Conservation (phyloP, 2,329 filamentous ascomycete genomes). For the Penicillium thymicola region DNA sequence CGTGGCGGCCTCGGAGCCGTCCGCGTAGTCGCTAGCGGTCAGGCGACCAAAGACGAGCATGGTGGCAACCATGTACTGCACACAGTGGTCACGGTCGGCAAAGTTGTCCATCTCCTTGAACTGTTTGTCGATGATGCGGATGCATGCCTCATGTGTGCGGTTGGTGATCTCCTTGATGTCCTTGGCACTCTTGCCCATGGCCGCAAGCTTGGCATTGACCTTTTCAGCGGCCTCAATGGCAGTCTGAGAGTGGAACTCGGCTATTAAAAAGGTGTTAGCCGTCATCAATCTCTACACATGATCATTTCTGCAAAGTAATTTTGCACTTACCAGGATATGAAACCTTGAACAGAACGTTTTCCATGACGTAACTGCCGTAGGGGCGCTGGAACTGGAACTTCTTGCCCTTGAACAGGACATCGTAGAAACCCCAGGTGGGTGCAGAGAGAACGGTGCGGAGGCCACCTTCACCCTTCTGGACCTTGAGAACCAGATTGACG, state of each 20-base stretch:
- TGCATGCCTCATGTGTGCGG: conserved; percentile 96
- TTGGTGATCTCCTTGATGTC: conserved; percentile 93
- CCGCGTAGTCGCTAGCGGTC: conserved; percentile 87
- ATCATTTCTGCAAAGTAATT: neutral
- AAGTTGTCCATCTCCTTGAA: conserved; percentile 99
- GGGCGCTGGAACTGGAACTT: conserved; percentile 94
- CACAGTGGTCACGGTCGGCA: conserved; percentile 97
- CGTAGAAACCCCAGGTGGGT: conserved; percentile 96
- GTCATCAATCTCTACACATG: too few species aligned
- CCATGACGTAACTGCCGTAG: conserved; percentile 99
- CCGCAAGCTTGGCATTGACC: conserved; percentile 77
- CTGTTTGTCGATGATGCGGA: conserved; percentile 99
- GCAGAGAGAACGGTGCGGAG: conserved; percentile 90
- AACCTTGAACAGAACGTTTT: conserved; percentile 99
- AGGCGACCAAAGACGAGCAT: conserved; percentile 96
- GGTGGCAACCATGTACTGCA: conserved; percentile 97
- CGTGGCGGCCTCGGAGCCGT: conserved; percentile 87
- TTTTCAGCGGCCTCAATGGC: conserved; percentile 92
- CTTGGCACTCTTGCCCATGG: conserved; percentile 81
- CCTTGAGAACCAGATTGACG: conserved; percentile 86
- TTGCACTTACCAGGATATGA: conserved; percentile 77
- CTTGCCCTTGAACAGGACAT: conserved; percentile 93
- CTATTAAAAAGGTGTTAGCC: conserved; percentile 39
- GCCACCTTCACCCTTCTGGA: conserved; percentile 85
- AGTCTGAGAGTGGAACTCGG: conserved; percentile 98